Percentiles rank a stretch among this genome's conserved stretches.
These are phyloP conservation scores for Lodderomyces pseudojiufengensis DNA, from an alignment of 1,139 yeast species.

Conservation along the genomic window DNA sequence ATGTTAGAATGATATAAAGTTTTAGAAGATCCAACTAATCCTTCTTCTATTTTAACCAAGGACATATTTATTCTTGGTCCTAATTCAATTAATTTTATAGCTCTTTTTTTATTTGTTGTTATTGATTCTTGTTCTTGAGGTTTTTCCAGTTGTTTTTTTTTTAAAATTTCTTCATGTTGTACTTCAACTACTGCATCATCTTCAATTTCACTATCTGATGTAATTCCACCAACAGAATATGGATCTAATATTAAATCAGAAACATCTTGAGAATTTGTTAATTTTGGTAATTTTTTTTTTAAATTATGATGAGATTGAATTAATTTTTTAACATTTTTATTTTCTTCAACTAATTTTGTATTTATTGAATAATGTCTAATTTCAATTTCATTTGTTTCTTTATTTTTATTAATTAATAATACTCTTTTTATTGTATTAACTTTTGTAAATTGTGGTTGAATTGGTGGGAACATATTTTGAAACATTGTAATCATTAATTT, in stretches of 20 bases:
- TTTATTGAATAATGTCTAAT: conserved; percentile 88
- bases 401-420: conserved; percentile 72
- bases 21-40: conserved; percentile 70
- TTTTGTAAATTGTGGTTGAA: conserved; percentile 75
- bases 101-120: conserved; percentile 57
- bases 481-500: conserved; percentile 83
- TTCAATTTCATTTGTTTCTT: conserved; percentile 68
- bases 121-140: conserved; percentile 14
- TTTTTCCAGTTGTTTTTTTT: conserved; percentile 18
- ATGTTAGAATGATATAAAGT: conserved; percentile 76
- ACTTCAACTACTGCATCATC: conserved; percentile 87
- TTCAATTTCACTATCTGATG: conserved; percentile 92
- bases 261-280: conserved; percentile 66
- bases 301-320: conserved; percentile 59
- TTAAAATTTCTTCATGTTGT: conserved; percentile 34
- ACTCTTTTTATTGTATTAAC: conserved; percentile 79
- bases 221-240: conserved; percentile 71
- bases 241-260: conserved; percentile 84
- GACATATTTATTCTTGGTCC: conserved; percentile 87
- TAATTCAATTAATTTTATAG: conserved; percentile 86
- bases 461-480: conserved; percentile 95
- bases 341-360: conserved; percentile 81
- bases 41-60: conserved; percentile 87
- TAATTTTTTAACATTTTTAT: conserved; percentile 73
- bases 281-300: conserved; percentile 71